phyloP scores from a whole-genome alignment of 2,329 filamentous ascomycete genomes.

The Penicillium nordicum region DNA sequence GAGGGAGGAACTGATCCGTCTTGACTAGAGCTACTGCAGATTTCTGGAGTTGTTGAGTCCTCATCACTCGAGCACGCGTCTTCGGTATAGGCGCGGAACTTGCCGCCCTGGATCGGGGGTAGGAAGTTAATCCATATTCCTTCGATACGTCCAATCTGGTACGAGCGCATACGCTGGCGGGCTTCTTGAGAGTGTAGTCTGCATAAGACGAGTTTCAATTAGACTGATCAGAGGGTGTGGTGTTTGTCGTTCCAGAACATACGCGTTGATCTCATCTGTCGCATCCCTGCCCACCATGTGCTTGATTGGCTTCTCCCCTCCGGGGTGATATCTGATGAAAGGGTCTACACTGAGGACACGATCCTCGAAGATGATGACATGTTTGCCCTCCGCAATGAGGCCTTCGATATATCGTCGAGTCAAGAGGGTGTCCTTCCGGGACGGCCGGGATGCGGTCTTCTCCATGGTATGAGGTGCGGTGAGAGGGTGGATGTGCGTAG shows the following conservation, averaged over 20 bases:
- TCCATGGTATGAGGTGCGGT: constrained; percentile 18
- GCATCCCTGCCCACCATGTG: constrained; percentile 95
- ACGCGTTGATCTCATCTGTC: constrained; percentile 92
- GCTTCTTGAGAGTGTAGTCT: constrained; percentile 82
- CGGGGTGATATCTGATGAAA: constrained; percentile 87
- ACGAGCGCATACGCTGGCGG: constrained; percentile 70
- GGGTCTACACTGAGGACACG: constrained; percentile 82
- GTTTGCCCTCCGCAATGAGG: constrained; percentile 75
- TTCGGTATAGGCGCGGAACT: constrained; percentile 59
- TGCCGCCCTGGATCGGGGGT: constrained; percentile 87
- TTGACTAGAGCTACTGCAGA: constrained; percentile 53
- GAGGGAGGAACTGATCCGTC: constrained; percentile 56
- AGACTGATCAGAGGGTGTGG: constrained; percentile 11
- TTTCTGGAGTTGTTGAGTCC: constrained; percentile 25
- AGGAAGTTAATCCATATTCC: constrained; percentile 83
- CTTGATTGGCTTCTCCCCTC: constrained; percentile 82
- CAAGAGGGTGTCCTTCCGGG: constrained; percentile 50
- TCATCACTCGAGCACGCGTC: constrained; percentile 44
- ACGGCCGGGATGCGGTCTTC: constrained; percentile 18
- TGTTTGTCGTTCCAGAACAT: constrained; percentile 40
- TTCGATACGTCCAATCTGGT: constrained; percentile 77
- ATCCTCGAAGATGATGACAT: constrained; percentile 75
- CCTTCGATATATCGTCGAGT: constrained; percentile 69
- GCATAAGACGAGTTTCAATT: constrained; percentile 18
- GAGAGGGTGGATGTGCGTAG: neutral